Conservation (phyloP, 2,329 filamentous ascomycete genomes). For the Tolypocladium tundrense region DNA sequence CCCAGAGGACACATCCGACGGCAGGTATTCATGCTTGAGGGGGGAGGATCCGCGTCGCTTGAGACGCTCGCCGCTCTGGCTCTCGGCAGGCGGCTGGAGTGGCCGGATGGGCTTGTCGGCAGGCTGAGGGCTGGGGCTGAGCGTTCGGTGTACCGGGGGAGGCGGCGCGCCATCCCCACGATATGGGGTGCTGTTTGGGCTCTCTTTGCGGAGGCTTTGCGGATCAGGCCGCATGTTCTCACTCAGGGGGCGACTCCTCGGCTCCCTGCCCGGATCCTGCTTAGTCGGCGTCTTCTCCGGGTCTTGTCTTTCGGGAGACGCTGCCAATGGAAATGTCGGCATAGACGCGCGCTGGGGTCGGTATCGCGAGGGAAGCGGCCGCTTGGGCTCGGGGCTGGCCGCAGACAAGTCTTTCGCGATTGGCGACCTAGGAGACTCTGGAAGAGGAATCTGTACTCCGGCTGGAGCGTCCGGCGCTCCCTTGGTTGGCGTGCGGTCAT, state of each 20-base stretch:
- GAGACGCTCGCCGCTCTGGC: slow-evolving; percentile 29
- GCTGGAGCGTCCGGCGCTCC: slow-evolving; percentile 18
- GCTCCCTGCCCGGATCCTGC: slow-evolving; percentile 16
- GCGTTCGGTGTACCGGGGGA: slow-evolving; percentile 41
- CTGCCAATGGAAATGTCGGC: neutral
- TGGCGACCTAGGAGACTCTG: slow-evolving; percentile 12
- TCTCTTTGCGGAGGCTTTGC: slow-evolving; percentile 19
- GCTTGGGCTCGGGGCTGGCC: slow-evolving; percentile 12
- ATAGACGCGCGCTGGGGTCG: slow-evolving; percentile 9
- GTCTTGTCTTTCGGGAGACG: neutral
- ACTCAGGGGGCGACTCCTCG: slow-evolving; percentile 18
- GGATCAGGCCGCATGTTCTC: slow-evolving; percentile 30
- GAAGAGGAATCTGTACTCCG: slow-evolving; percentile 16
- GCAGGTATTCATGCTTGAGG: slow-evolving; percentile 92
- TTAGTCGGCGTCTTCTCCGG: slow-evolving; percentile 8
- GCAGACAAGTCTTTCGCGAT: slow-evolving; percentile 7
- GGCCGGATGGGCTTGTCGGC: slow-evolving; percentile 9
- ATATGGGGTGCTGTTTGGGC: slow-evolving; percentile 20
- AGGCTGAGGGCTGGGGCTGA: slow-evolving; percentile 26
- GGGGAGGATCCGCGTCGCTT: slow-evolving; percentile 80
- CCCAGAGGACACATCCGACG: slow-evolving; percentile 58
- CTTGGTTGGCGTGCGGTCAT: slow-evolving; percentile 9
- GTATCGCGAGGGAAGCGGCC: slow-evolving; percentile 14
- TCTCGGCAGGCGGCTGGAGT: slow-evolving; percentile 24
- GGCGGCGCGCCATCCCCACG: slow-evolving; percentile 47